These are phyloP conservation scores for Auricularia cornea DNA, from an alignment of 768 basidiomycete genomes.

Conservation along the genomic window DNA sequence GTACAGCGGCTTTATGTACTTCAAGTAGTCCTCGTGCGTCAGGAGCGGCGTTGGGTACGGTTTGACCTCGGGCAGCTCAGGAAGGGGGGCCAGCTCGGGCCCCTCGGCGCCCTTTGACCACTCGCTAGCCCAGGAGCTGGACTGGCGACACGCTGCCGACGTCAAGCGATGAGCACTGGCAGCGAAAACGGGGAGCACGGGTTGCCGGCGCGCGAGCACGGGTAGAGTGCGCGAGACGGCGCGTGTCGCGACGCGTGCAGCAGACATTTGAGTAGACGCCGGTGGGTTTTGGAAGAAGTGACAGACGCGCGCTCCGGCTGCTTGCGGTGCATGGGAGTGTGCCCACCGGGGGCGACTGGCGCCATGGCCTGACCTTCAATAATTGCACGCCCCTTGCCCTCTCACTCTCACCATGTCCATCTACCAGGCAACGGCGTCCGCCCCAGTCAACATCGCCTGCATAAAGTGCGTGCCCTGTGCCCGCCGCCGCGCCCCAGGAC, in stretches of 20 bases:
- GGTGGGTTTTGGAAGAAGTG: too few species aligned
- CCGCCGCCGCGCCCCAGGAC: slow-evolving; percentile 1
- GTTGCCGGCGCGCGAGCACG: too few species aligned
- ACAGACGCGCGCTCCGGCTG: neutral
- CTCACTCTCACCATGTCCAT: slow-evolving; percentile 17
- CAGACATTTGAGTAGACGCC: neutral
- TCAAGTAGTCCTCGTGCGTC: neutral
- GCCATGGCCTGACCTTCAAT: neutral
- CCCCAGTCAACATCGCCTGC: slow-evolving; percentile 96
- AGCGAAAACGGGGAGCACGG: too few species aligned
- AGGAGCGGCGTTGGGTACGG: neutral
- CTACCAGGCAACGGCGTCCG: slow-evolving; percentile 82
- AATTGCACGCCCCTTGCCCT: neutral
- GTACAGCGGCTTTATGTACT: neutral
- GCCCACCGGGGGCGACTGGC: neutral
- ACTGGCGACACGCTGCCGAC: too few species aligned
- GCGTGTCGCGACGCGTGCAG: neutral
- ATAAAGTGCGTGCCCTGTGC: slow-evolving; percentile 64
- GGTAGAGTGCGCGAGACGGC: too few species aligned
- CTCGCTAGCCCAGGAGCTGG: neutral
- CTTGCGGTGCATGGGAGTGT: neutral
- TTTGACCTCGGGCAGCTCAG: neutral
- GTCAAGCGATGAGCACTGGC: too few species aligned
- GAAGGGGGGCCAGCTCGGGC: neutral
- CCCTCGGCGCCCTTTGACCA: neutral